phyloP scores from a whole-genome alignment of 768 basidiomycete genomes.

The Auriscalpium vulgare region DNA sequence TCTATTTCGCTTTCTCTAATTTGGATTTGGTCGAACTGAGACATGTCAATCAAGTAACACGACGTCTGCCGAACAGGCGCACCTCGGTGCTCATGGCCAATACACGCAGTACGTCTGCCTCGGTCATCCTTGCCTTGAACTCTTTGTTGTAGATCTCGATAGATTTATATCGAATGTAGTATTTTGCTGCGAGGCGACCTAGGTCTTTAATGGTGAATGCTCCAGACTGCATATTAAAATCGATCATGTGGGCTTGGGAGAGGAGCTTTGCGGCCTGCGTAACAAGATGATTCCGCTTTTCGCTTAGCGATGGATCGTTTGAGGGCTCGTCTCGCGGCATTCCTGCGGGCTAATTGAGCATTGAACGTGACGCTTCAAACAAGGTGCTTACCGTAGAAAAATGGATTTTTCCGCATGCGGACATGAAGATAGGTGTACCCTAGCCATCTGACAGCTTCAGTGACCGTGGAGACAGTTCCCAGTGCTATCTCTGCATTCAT shows the following conservation, averaged over 20 bases:
- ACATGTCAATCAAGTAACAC: background rate
- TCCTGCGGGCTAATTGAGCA: slow-evolving; percentile 36
- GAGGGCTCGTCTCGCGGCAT: slow-evolving; percentile 57
- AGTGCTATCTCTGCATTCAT: slow-evolving; percentile 94
- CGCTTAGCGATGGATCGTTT: slow-evolving; percentile 69
- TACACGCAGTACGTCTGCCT: slow-evolving; percentile 85
- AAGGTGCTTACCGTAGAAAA: slow-evolving; percentile 56
- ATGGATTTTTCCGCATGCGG: slow-evolving; percentile 88
- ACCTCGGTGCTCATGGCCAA: slow-evolving; percentile 90
- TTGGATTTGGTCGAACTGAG: slow-evolving; percentile 90
- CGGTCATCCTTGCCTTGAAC: slow-evolving; percentile 79
- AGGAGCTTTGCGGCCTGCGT: slow-evolving; percentile 58
- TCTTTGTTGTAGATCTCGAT: slow-evolving; percentile 80
- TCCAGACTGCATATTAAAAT: slow-evolving; percentile 51
- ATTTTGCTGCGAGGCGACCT: slow-evolving; percentile 94
- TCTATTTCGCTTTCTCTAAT: slow-evolving; percentile 82
- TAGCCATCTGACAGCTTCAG: slow-evolving; percentile 89
- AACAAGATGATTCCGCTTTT: slow-evolving; percentile 63
- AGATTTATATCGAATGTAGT: slow-evolving; percentile 82
- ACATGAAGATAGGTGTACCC: slow-evolving; percentile 97
- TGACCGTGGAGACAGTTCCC: slow-evolving; percentile 82
- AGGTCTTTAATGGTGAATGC: slow-evolving; percentile 75
- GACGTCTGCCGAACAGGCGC: slow-evolving; percentile 9
- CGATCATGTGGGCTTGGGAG: slow-evolving; percentile 71
- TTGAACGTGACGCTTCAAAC: background rate